phyloP scores from a whole-genome alignment of 176 grass and related monocot species.

The Poa pratensis region DNA sequence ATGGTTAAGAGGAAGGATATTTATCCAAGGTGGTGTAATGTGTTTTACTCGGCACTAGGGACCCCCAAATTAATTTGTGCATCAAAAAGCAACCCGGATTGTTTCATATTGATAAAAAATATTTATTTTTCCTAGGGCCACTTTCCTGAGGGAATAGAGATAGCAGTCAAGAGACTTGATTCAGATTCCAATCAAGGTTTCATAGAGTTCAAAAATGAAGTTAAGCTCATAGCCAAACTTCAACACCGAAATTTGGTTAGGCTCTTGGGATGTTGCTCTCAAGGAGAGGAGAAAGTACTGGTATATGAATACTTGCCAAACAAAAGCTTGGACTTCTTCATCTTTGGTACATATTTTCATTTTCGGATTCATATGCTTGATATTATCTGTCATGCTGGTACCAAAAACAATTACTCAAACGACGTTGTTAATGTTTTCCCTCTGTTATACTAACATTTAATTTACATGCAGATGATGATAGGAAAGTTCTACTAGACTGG shows the following conservation, averaged over 20 bases:
- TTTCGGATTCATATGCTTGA: constrained; percentile 8
- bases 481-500: constrained; percentile 44
- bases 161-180: constrained; percentile 32
- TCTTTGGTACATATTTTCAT: constrained; percentile 51
- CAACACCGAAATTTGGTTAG: constrained; percentile 25
- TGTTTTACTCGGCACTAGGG: neutral
- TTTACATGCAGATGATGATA: constrained; percentile 32
- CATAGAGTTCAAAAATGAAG: constrained; percentile 35
- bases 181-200: constrained; percentile 14
- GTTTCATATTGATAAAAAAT: neutral
- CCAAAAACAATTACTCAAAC: neutral
- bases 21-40: neutral
- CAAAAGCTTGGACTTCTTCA: constrained; percentile 68
- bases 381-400: neutral
- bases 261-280: constrained; percentile 41
- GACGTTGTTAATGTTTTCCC: neutral
- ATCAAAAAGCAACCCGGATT: constrained; percentile 33
- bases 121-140: neutral
- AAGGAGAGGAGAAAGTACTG: constrained; percentile 59
- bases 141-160: constrained; percentile 22
- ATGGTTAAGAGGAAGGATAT: neutral
- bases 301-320: constrained; percentile 79
- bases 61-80: neutral
- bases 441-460: constrained; percentile 15
- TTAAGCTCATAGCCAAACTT: constrained; percentile 29